Conservation (phyloP, 192 early-diverging fungal species). For the Haplosporangium gracile region DNA sequence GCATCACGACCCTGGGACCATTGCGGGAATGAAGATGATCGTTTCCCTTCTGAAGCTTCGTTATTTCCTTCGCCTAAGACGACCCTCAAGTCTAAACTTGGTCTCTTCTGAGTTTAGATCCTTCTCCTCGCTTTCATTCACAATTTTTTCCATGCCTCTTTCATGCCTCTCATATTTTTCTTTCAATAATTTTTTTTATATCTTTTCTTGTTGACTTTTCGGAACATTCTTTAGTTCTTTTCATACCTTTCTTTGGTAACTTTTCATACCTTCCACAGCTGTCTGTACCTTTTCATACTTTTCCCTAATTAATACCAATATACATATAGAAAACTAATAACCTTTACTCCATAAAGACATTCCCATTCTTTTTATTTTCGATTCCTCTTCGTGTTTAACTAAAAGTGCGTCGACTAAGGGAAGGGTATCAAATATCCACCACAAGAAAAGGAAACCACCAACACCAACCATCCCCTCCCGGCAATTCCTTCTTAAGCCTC, state of each 20-base stretch:
- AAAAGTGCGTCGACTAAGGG: not conserved
- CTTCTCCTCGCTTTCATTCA: not conserved
- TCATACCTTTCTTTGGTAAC: too few relatives aligned
- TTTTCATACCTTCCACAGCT: too few relatives aligned
- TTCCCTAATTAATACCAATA: too few relatives aligned
- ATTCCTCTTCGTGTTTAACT: not conserved
- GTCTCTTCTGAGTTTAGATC: not conserved
- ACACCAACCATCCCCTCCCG: not conserved
- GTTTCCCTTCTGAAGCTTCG: not conserved
- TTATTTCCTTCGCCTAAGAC: not conserved
- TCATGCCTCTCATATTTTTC: too few relatives aligned
- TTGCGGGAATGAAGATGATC: constrained; percentile 5
- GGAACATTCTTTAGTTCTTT: too few relatives aligned
- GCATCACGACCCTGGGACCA: constrained; percentile 55
- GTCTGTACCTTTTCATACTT: too few relatives aligned
- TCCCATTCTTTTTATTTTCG: constrained; percentile 1
- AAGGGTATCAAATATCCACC: not conserved
- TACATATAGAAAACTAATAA: too few relatives aligned
- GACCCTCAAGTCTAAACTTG: constrained; percentile 22
- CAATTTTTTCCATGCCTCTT: not conserved
- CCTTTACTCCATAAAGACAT: too few relatives aligned
- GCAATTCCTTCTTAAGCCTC: not conserved
- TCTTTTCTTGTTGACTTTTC: not conserved
- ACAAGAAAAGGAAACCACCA: not conserved
- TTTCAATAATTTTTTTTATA: not conserved